Base-by-base conservation (phyloP, 1,139 yeast species). In the Debaryomycetaceae sp. region DNA sequence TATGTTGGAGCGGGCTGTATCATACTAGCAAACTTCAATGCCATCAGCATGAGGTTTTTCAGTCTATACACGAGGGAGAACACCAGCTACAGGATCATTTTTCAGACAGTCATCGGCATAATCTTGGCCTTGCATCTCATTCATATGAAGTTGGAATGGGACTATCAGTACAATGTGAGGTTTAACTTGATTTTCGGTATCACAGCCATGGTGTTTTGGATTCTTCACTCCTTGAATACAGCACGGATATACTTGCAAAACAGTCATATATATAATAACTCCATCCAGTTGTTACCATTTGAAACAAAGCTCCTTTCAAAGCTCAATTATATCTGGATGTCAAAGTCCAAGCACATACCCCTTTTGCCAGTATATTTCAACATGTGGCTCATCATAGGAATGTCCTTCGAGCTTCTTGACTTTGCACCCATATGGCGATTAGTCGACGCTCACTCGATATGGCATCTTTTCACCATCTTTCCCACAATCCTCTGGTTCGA, bases 401-500 rank as follows among this genome's bases (percentile, higher is more conserved):
- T 72, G 55, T 46, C 58, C n/a, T 63, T 74, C 39, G 79, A 74
- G 46, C 45, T 71, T 14, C 54, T 58, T 36, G 79, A 74, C 45
- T 72, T 72, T 45, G 58, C 58, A 13, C 78, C 78, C 0, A 44
- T 61, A 44, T 47, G 37, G 17, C 56, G 64, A 39, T 51, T 73
- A 23, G 45, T 74, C 1, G 79, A 74, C 51, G 74, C 75, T 8
- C 79, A 74, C 56, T 55, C 73, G 7, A 46, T 74, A 9, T 74
- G 79, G 79, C 79, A 74, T 49, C 56, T 72, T 24, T 58, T 69
- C 36, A 74, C 78, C 3, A 66, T 73, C 2, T 59, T 70, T 43
- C 78, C 79, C 1, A 66, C 73, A 14, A 49, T 71, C 6, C 54
- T 74, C 6, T 74, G 78, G 79, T 72, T 62, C 49, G 78, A 73